phyloP scores from a whole-genome alignment of 805 yeast species.

The Candida tammaniensis region DNA sequence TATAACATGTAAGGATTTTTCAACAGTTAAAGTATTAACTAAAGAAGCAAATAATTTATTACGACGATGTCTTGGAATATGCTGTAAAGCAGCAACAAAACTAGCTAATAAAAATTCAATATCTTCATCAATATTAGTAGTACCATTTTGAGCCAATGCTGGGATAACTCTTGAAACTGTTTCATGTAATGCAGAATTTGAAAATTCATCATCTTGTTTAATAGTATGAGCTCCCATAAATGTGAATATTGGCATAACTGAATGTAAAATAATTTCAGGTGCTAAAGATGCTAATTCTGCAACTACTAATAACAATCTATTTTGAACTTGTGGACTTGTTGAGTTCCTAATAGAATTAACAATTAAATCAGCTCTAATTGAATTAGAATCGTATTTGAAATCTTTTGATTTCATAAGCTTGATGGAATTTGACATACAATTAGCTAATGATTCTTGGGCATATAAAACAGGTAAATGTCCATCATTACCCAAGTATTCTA shows the following conservation, averaged over 20 bases:
- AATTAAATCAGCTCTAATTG: conserved; percentile 83
- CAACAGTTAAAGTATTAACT: conserved; percentile 69
- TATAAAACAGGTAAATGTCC: conserved; percentile 89
- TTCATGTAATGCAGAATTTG: conserved; percentile 87
- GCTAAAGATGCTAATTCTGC: conserved; percentile 84
- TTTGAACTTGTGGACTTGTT: conserved; percentile 92
- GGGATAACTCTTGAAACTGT: conserved; percentile 90
- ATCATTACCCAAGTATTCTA: conserved; percentile 83
- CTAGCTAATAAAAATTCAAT: conserved; percentile 82
- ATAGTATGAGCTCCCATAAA: conserved; percentile 98
- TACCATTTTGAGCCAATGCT: conserved; percentile 58
- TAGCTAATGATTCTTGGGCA: conserved; percentile 86
- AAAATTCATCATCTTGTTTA: conserved; percentile 94
- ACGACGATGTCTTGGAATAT: conserved; percentile 95
- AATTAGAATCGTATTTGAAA: conserved; percentile 52
- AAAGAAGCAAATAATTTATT: conserved; percentile 79
- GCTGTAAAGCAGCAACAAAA: conserved; percentile 91
- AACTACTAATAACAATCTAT: conserved; percentile 77
- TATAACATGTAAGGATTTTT: conserved; percentile 64
- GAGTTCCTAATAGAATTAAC: conserved; percentile 90
- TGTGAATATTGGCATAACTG: conserved; percentile 99
- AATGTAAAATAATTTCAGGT: conserved; percentile 88
- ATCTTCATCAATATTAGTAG: conserved; percentile 16
- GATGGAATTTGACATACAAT: conserved; percentile 75
- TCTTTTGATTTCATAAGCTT: conserved; percentile 44